Conservation (phyloP, 1,284 basidiomycete genomes). For the Sanguinoderma infundibulare region DNA sequence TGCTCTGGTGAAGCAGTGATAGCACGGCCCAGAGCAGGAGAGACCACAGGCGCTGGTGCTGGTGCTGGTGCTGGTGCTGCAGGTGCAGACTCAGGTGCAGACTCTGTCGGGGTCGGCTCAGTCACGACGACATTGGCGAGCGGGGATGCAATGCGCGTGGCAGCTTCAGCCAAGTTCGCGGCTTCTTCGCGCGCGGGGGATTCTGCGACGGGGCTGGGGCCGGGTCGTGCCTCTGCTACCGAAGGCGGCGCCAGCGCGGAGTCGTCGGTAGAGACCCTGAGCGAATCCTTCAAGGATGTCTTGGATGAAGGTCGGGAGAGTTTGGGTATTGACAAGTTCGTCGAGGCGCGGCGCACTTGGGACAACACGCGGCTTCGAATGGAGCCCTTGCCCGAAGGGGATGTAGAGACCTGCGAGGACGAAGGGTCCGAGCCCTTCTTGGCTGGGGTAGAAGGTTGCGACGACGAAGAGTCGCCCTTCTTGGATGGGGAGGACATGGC, state of each 20-base stretch:
- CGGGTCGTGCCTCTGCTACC: conserved; percentile 13
- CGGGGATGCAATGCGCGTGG: conserved; percentile 26
- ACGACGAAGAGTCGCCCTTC: conserved; percentile 18
- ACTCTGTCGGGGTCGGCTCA: neutral
- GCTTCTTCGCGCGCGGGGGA: conserved; percentile 32
- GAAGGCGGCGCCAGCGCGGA: conserved; percentile 22
- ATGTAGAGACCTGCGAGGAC: conserved; percentile 21
- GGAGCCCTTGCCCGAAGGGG: conserved; percentile 31
- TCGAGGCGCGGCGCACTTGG: conserved; percentile 55
- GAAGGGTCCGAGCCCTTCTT: too few species aligned
- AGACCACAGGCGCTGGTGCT: conserved; percentile 10
- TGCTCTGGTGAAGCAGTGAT: conserved; percentile 22
- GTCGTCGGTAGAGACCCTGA: conserved; percentile 1
- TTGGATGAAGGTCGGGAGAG: conserved; percentile 36
- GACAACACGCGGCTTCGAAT: conserved; percentile 43
- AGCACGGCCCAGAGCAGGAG: neutral
- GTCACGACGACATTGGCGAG: conserved; percentile 18
- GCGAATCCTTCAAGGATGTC: conserved; percentile 31
- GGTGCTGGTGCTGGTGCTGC: too few species aligned
- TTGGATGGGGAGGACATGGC: conserved; percentile 28
- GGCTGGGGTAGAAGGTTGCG: too few species aligned
- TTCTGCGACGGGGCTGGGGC: conserved; percentile 32
- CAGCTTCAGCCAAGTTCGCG: conserved; percentile 11
- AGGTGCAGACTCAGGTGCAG: too few species aligned
- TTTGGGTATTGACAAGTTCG: conserved; percentile 44